Percentiles rank a stretch among this genome's conserved stretches.
These are phyloP conservation scores for Pythium phragmiticola DNA, from an alignment of 352 stramenopile species.

Conservation along the genomic window DNA sequence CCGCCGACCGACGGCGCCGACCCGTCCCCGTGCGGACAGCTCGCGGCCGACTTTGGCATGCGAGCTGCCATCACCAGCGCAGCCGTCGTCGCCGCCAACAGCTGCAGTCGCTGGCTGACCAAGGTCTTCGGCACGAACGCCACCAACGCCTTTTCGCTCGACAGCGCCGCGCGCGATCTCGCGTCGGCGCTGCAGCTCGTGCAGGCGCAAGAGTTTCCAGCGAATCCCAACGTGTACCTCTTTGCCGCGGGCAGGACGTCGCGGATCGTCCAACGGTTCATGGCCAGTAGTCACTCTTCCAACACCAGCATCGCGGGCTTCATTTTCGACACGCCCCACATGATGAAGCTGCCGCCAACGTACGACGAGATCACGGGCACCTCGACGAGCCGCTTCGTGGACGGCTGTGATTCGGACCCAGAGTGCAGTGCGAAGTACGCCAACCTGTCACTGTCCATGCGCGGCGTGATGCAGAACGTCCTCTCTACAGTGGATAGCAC, in stretches of 20 bases:
- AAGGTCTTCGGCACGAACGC: neutral
- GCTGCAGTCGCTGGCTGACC: neutral
- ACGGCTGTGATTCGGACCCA: slow-evolving; percentile 1
- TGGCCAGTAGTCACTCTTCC: neutral
- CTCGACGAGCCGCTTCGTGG: neutral
- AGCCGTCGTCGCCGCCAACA: neutral
- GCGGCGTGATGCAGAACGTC: slow-evolving; percentile 3
- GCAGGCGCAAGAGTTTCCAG: neutral
- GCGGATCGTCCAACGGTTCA: slow-evolving; percentile 1
- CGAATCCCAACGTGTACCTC: slow-evolving; percentile 2
- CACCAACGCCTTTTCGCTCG: slow-evolving; percentile 8
- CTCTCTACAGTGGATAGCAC: neutral
- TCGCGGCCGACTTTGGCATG: neutral
- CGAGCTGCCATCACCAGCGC: neutral
- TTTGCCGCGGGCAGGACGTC: slow-evolving; percentile 1
- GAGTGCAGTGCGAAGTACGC: slow-evolving; percentile 10
- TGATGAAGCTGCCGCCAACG: slow-evolving; percentile 7
- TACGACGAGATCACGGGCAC: neutral
- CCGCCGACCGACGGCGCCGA: neutral
- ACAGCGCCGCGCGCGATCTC: slow-evolving; percentile 7
- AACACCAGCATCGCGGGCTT: neutral
- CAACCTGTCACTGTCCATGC: slow-evolving; percentile 12
- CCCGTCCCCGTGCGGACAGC: neutral
- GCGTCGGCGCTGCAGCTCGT: neutral
- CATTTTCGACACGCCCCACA: slow-evolving; percentile 20